Conservation (phyloP, 371 early-diverging fungal genomes). For the Choanephora cucurbitarum region DNA sequence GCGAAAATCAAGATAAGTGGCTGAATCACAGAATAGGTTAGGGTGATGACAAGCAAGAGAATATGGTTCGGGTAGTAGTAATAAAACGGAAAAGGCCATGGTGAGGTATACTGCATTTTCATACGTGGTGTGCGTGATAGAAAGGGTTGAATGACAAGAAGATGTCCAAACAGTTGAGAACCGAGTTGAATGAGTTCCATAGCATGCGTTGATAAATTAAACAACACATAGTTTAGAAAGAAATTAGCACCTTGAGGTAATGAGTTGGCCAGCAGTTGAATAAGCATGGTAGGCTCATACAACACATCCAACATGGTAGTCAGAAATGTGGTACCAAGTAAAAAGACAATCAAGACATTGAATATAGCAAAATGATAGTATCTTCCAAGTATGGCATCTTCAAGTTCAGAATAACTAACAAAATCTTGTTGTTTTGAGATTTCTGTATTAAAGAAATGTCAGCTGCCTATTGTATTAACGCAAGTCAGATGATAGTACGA, state of each 20-base stretch:
- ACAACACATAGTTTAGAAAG: constrained; percentile 76
- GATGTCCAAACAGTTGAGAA: constrained; percentile 54
- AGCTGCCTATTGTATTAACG: not conserved
- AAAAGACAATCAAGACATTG: constrained; percentile 87
- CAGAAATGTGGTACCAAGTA: constrained; percentile 78
- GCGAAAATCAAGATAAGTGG: constrained; percentile 85
- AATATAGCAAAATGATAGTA: constrained; percentile 90
- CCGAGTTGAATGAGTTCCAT: constrained; percentile 74
- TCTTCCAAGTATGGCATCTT: constrained; percentile 67
- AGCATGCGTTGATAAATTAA: constrained; percentile 70
- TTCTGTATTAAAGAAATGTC: constrained; percentile 27
- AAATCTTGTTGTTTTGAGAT: constrained; percentile 61
- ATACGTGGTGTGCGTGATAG: constrained; percentile 74
- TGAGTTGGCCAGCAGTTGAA: constrained; percentile 67
- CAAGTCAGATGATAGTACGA: not conserved
- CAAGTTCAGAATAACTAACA: constrained; percentile 62
- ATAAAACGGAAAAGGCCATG: constrained; percentile 68
- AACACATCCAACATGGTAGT: constrained; percentile 72
- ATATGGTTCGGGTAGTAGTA: constrained; percentile 74
- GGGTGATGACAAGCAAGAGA: constrained; percentile 80
- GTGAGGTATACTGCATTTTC: constrained; percentile 55
- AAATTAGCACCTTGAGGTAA: constrained; percentile 77
- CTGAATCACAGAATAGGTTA: constrained; percentile 85
- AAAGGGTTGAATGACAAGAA: constrained; percentile 48
- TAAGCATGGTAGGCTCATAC: constrained; percentile 61